Evolutionary conservation across 306 rosid genomes (phyloP).

Genomic region (Oxytropis ochrocephala): DNA sequence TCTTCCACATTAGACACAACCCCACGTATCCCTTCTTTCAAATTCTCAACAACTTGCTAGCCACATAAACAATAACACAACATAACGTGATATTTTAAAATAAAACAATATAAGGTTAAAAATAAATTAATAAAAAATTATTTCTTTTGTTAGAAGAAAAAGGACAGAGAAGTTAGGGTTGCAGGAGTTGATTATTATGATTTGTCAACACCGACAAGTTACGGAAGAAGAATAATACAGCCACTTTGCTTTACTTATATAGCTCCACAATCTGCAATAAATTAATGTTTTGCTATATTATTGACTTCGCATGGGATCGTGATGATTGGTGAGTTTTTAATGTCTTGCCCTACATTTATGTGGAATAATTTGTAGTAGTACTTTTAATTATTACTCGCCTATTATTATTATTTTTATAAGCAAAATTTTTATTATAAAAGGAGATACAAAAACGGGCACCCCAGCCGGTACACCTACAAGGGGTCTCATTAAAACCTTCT

Average conservation of each 20-base stretch:
- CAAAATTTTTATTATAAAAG: too few relatives aligned
- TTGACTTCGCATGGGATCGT: constrained; percentile 43
- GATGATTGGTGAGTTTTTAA: constrained; percentile 26
- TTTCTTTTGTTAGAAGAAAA: background rate
- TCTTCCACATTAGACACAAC: constrained; percentile 36
- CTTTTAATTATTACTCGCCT: too few relatives aligned
- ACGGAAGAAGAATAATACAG: constrained; percentile 21
- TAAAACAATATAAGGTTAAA: background rate
- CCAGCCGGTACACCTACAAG: too few relatives aligned
- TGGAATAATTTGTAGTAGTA: too few relatives aligned
- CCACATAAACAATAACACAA: background rate
- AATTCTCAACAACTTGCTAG: constrained; percentile 26
- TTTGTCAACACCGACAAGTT: constrained; percentile 40
- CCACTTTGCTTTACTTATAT: background rate
- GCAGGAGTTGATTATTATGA: background rate
- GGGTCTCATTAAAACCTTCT: too few relatives aligned
- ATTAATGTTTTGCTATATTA: constrained; percentile 21
- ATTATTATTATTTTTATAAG: too few relatives aligned
- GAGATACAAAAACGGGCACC: too few relatives aligned
- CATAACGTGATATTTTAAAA: background rate
- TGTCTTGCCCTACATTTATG: too few relatives aligned
- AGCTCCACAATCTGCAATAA: background rate
- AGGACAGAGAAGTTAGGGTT: background rate
- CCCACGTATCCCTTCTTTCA: constrained; percentile 31
- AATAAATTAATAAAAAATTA: background rate